phyloP scores from a whole-genome alignment of 2,329 filamentous ascomycete species.

The Colletotrichum plurivorum region DNA sequence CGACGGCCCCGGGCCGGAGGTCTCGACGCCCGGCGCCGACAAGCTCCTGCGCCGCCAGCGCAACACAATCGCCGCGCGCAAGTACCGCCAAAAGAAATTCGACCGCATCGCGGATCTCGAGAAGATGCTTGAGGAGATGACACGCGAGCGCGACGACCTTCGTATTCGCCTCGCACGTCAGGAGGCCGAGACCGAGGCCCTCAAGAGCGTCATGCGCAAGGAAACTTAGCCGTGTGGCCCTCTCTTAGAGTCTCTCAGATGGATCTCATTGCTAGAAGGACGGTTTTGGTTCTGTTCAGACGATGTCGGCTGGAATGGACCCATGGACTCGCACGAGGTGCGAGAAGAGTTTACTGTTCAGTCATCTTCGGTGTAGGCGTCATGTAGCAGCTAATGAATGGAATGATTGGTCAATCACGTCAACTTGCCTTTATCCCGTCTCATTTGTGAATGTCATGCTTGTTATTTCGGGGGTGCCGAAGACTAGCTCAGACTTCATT shows the following conservation, averaged over 20 bases:
- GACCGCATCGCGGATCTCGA: constrained; percentile 77
- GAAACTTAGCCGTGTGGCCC: constrained; percentile 17
- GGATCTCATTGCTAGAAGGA: neutral
- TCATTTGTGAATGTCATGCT: neutral
- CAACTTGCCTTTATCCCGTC: neutral
- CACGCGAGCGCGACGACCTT: constrained; percentile 74
- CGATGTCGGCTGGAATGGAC: too few relatives aligned
- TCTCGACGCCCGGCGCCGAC: constrained; percentile 36
- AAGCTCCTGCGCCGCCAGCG: constrained; percentile 71
- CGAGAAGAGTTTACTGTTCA: constrained; percentile 16
- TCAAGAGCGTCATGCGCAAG: constrained; percentile 64
- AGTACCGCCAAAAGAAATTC: constrained; percentile 79
- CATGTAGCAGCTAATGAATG: constrained; percentile 20
- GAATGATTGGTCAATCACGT: constrained; percentile 3
- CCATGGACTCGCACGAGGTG: constrained; percentile 1
- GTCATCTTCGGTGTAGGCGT: constrained; percentile 1
- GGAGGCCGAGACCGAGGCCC: constrained; percentile 75
- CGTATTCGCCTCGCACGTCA: constrained; percentile 73
- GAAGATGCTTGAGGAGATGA: constrained; percentile 69
- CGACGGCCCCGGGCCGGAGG: constrained; percentile 1
- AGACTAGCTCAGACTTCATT: neutral
- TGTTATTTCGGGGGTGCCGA: neutral
- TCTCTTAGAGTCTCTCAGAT: neutral
- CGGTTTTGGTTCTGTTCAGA: too few relatives aligned
- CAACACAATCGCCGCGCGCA: constrained; percentile 80